A percentile compares a stretch with the other conserved stretches of the same genome.
Evolutionary conservation across 331 rosid species (phyloP).

Genomic region (Malus hybrid): DNA sequence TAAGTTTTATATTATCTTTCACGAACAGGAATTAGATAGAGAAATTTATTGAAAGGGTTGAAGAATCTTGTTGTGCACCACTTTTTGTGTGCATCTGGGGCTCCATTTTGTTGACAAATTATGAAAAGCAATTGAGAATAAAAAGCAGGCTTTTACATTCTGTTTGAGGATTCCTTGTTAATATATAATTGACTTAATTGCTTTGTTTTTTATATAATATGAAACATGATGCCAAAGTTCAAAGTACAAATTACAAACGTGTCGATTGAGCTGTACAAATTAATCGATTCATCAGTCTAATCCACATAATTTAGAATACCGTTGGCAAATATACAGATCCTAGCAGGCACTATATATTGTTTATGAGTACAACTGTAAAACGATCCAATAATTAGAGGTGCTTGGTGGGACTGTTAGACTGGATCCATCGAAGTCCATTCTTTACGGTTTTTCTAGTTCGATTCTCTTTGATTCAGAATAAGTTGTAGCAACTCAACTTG

Average conservation of each 20-base stretch:
- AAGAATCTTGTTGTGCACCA: background rate
- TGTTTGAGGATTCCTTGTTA: slow-evolving; percentile 27
- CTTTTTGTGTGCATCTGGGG: background rate
- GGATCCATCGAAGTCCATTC: no score
- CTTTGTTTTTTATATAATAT: background rate
- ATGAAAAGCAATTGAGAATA: slow-evolving; percentile 6
- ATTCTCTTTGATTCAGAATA: no score
- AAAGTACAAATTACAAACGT: background rate
- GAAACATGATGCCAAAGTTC: no score
- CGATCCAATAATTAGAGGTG: no score
- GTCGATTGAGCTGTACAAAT: background rate
- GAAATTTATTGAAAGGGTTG: background rate
- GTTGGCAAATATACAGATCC: background rate
- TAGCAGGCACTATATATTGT: no score
- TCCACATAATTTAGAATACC: background rate
- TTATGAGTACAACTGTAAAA: no score
- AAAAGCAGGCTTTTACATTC: slow-evolving; percentile 21
- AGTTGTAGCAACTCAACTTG: no score
- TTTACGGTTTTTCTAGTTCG: no score
- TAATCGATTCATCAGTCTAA: background rate
- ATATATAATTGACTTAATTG: background rate
- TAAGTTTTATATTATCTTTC: background rate
- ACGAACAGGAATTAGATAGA: background rate
- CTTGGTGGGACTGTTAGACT: no score
- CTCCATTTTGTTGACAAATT: slow-evolving; percentile 7